A percentile compares a stretch with the other conserved stretches of the same genome.
These are phyloP conservation scores for Tolypocladium ovalisporum DNA, from an alignment of 2,329 filamentous ascomycete genomes.

Conservation along the genomic window DNA sequence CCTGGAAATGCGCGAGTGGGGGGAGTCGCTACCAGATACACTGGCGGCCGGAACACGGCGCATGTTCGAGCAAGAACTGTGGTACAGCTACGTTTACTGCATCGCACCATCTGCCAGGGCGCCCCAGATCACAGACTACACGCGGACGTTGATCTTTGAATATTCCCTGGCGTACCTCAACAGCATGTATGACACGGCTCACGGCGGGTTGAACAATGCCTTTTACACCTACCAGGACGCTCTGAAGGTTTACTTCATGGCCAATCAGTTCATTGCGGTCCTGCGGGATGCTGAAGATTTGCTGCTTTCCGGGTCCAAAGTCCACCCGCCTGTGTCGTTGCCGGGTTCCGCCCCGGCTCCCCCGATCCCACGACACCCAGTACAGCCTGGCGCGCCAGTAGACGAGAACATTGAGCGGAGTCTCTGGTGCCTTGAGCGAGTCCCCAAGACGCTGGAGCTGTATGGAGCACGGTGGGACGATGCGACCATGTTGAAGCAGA, in stretches of 20 bases:
- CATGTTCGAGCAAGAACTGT: slow-evolving; percentile 76
- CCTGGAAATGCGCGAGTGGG: slow-evolving; percentile 70
- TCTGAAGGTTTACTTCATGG: slow-evolving; percentile 69
- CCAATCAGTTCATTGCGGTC: slow-evolving; percentile 51
- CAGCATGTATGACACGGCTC: slow-evolving; percentile 58
- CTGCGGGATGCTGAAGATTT: slow-evolving; percentile 46
- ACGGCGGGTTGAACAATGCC: slow-evolving; percentile 45
- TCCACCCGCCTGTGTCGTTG: slow-evolving; percentile 32
- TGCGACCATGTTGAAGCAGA: slow-evolving; percentile 39
- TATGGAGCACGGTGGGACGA: slow-evolving; percentile 51
- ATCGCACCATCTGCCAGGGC: slow-evolving; percentile 69
- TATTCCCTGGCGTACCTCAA: slow-evolving; percentile 75
- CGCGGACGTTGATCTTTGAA: slow-evolving; percentile 74
- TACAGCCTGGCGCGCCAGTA: slow-evolving; percentile 20
- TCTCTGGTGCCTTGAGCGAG: slow-evolving; percentile 41
- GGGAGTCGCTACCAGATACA: slow-evolving; percentile 58
- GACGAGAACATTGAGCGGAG: slow-evolving; percentile 45
- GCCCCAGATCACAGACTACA: slow-evolving; percentile 63
- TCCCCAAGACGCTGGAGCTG: slow-evolving; percentile 40
- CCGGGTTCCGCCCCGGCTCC: slow-evolving; percentile 39
- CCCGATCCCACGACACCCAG: slow-evolving; percentile 37
- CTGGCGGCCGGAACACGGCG: slow-evolving; percentile 56
- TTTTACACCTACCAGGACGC: slow-evolving; percentile 84
- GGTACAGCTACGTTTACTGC: slow-evolving; percentile 87
- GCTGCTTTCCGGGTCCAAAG: slow-evolving; percentile 38